phyloP scores from a whole-genome alignment of 768 basidiomycete species.

The Erythrobasidium yunnanense region DNA sequence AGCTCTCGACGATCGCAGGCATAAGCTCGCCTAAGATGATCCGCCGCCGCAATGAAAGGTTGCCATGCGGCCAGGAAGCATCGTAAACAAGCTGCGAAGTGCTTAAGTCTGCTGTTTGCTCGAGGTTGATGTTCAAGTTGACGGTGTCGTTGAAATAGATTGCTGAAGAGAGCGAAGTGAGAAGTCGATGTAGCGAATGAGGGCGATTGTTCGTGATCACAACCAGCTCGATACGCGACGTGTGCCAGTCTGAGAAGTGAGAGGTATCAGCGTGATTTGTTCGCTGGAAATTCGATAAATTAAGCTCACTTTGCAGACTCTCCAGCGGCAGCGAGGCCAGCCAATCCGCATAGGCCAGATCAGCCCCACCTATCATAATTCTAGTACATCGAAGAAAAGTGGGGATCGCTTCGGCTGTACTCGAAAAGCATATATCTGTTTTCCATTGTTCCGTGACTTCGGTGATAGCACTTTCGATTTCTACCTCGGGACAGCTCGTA shows the following conservation, averaged over 20 bases:
- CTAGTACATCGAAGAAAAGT: neutral
- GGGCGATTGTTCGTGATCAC: conserved; percentile 71
- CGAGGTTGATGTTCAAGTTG: conserved; percentile 60
- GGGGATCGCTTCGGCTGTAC: neutral
- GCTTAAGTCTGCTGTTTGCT: conserved; percentile 58
- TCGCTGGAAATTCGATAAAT: neutral
- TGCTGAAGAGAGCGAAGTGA: conserved; percentile 52
- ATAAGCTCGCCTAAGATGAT: conserved; percentile 69
- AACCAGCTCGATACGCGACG: conserved; percentile 56
- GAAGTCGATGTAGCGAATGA: conserved; percentile 56
- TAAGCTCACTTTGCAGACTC: conserved; percentile 53
- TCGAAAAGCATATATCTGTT: conserved; percentile 2
- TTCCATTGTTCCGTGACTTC: neutral
- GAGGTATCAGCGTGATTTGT: conserved; percentile 9
- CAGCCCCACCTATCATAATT: conserved; percentile 37
- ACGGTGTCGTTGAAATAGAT: conserved; percentile 60
- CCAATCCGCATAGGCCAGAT: conserved; percentile 53
- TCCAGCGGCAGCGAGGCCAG: conserved; percentile 51
- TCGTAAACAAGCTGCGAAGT: conserved; percentile 51
- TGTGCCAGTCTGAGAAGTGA: conserved; percentile 57
- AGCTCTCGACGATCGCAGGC: conserved; percentile 74
- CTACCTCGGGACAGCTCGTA: conserved; percentile 4
- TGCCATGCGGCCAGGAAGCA: conserved; percentile 55
- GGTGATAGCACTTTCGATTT: neutral
- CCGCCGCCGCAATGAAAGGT: conserved; percentile 56